phyloP scores from a whole-genome alignment of 129 eudicot genomes.

The Deinandra increscens region DNA sequence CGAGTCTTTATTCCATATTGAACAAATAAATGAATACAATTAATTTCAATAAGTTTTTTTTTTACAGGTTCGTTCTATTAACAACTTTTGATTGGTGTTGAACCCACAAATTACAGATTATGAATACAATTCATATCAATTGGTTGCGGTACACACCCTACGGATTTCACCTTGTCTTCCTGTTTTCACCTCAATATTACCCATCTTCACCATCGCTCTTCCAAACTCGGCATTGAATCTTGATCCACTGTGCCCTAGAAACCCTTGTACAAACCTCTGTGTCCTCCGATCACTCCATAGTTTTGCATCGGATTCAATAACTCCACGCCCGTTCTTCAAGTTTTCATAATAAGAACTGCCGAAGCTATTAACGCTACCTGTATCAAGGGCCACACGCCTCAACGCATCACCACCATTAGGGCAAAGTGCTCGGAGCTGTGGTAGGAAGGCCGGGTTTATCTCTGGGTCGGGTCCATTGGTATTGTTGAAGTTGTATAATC shows the following conservation, averaged over 20 bases:
- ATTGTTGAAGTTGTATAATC: conserved; percentile 64
- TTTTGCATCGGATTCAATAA: conserved; percentile 66
- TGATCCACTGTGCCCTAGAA: no score
- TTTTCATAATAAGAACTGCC: conserved; percentile 52
- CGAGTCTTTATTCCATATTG: no score
- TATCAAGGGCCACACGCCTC: conserved; percentile 50
- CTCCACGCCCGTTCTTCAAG: conserved; percentile 51
- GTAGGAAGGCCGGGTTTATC: conserved; percentile 46
- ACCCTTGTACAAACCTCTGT: no score
- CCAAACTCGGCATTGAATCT: conserved; percentile 59
- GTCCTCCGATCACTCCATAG: conserved; percentile 59
- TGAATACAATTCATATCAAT: no score
- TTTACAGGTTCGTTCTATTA: no score
- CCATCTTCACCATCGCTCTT: conserved; percentile 77
- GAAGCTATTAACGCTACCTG: conserved; percentile 45
- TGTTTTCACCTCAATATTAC: conserved; percentile 54
- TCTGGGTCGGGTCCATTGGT: conserved; percentile 52
- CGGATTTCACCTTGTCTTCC: conserved; percentile 54
- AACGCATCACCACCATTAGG: conserved; percentile 46
- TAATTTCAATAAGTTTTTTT: no score
- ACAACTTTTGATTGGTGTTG: no score
- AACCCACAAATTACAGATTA: no score
- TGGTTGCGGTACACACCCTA: no score
- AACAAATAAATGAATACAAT: no score
- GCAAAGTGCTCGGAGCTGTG: conserved; percentile 55